Conservation (phyloP, 768 basidiomycete genomes). For the Holtermannia corniformis region DNA sequence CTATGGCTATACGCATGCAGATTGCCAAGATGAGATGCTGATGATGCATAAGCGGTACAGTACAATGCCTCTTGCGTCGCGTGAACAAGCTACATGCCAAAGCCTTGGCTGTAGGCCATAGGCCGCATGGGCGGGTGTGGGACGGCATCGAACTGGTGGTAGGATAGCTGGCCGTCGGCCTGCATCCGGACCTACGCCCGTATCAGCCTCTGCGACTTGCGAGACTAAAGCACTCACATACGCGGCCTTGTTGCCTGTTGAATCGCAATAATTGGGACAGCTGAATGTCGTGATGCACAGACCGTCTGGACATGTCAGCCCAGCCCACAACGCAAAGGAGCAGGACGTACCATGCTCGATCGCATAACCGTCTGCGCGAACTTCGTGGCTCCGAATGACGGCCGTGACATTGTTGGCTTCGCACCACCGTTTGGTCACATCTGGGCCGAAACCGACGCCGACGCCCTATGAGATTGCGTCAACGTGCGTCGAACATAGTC, state of each 20-base stretch:
- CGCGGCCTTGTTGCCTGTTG: slow-evolving; percentile 58
- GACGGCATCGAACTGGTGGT: slow-evolving; percentile 65
- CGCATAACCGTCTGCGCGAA: slow-evolving; percentile 83
- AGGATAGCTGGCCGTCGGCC: slow-evolving; percentile 59
- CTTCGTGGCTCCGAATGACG: slow-evolving; percentile 91
- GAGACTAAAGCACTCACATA: slow-evolving; percentile 52
- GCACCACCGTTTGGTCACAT: slow-evolving; percentile 85
- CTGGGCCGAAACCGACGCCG: slow-evolving; percentile 90
- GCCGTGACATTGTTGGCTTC: slow-evolving; percentile 74
- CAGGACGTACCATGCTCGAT: slow-evolving; percentile 58
- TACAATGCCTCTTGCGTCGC: too few species aligned
- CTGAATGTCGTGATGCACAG: slow-evolving; percentile 81
- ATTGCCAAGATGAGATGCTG: too few species aligned
- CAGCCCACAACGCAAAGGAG: not conserved
- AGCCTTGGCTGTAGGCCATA: slow-evolving; percentile 59
- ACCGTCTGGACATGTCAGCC: slow-evolving; percentile 47
- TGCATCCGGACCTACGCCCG: slow-evolving; percentile 54
- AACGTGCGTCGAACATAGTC: not conserved
- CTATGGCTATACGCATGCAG: not conserved
- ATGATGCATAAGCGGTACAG: not conserved
- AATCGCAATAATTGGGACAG: slow-evolving; percentile 63
- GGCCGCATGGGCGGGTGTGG: slow-evolving; percentile 85
- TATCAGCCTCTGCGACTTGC: slow-evolving; percentile 2
- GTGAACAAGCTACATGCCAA: slow-evolving; percentile 7
- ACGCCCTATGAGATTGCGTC: slow-evolving; percentile 54